A percentile compares a stretch with the other conserved stretches of the same genome.
Evolutionary conservation across 2,329 filamentous ascomycete species (phyloP).

Genomic region (Diaporthe nobilis): DNA sequence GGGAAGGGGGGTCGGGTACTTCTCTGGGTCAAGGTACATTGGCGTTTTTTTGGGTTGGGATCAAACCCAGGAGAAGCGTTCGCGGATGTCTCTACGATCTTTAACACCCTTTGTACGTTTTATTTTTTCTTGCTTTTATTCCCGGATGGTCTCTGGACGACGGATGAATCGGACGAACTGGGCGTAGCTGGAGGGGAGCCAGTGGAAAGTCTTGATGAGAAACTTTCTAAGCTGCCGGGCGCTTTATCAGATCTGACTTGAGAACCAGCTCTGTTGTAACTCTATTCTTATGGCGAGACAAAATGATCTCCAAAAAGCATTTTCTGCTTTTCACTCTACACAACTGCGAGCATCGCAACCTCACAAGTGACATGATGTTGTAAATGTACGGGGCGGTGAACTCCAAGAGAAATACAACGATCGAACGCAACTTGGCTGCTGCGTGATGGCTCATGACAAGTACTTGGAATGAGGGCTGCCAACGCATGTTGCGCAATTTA

Average conservation of each 20-base stretch:
- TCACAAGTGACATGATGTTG: not conserved
- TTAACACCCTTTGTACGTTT: constrained; percentile 35
- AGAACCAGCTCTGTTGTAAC: constrained; percentile 31
- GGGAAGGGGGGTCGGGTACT: not conserved
- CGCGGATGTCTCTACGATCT: constrained; percentile 38
- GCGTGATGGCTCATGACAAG: not conserved
- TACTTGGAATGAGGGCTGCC: not conserved
- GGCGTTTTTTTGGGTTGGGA: constrained; percentile 37
- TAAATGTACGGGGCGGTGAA: not conserved
- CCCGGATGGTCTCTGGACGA: constrained; percentile 23
- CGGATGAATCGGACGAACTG: constrained; percentile 28
- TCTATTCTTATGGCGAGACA: constrained; percentile 29
- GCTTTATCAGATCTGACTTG: constrained; percentile 23
- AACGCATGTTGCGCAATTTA: not conserved
- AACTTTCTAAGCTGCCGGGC: not conserved
- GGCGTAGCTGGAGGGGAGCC: not conserved
- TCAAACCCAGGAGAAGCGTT: constrained; percentile 36
- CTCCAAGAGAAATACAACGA: rapidly evolving
- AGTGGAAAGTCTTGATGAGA: constrained; percentile 13
- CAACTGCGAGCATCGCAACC: not conserved
- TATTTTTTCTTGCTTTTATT: constrained; percentile 18
- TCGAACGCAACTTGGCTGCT: not conserved
- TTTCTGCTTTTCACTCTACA: constrained; percentile 2
- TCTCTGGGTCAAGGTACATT: constrained; percentile 29
- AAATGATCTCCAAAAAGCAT: constrained; percentile 17